These are phyloP conservation scores for Yarrowia alimentaria DNA, from an alignment of 805 yeast genomes.

Conservation along the genomic window DNA sequence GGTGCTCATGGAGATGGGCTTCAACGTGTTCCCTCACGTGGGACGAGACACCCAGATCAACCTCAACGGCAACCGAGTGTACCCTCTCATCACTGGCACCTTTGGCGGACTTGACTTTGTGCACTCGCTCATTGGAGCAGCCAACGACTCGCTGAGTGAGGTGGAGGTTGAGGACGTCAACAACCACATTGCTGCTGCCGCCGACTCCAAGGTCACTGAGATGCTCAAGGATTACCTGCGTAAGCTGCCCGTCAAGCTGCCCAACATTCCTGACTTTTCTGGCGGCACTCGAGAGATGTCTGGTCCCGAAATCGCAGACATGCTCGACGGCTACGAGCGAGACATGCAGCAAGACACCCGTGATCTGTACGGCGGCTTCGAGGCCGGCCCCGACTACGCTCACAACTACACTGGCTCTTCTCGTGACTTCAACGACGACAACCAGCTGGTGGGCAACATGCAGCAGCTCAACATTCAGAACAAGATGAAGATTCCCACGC, in stretches of 20 bases:
- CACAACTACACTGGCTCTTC: slow-evolving; percentile 8
- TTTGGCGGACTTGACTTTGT: slow-evolving; percentile 35
- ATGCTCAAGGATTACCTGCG: slow-evolving; percentile 30
- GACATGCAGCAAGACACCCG: slow-evolving; percentile 19
- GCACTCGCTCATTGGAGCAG: slow-evolving; percentile 34
- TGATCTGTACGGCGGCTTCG: slow-evolving; percentile 24
- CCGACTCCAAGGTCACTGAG: slow-evolving; percentile 13
- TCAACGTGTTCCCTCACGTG: slow-evolving; percentile 34
- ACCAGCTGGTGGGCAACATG: slow-evolving; percentile 9
- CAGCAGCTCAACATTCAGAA: slow-evolving; percentile 15
- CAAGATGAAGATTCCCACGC: slow-evolving; percentile 13
- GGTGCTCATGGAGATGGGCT: slow-evolving; percentile 32
- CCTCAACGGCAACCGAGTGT: slow-evolving; percentile 32
- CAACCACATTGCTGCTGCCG: slow-evolving; percentile 29
- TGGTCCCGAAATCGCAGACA: slow-evolving; percentile 21
- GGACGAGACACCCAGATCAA: slow-evolving; percentile 32
- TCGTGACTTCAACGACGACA: slow-evolving; percentile 17
- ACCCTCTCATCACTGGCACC: slow-evolving; percentile 35
- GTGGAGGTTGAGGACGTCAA: slow-evolving; percentile 33
- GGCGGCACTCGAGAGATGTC: slow-evolving; percentile 22
- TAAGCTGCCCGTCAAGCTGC: slow-evolving; percentile 30
- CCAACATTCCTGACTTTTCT: slow-evolving; percentile 17
- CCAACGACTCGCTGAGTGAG: slow-evolving; percentile 33
- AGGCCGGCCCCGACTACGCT: slow-evolving; percentile 24
- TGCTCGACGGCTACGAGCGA: slow-evolving; percentile 26